Evolutionary conservation across 176 grass and related monocot genomes (phyloP).

Genomic region (Triticum dicoccoides): DNA sequence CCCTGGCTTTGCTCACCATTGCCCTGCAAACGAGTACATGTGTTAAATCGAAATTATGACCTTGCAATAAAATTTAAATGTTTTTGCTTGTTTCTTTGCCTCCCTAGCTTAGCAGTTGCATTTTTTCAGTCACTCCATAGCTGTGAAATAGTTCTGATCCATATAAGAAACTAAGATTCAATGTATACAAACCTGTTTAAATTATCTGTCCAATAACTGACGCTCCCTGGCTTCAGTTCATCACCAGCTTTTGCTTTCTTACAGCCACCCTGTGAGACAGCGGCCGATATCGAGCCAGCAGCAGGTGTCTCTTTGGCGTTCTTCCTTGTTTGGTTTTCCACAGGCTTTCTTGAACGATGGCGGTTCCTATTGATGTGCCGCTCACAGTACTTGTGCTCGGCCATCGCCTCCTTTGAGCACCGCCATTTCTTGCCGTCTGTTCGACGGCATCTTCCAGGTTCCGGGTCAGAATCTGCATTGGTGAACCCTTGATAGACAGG

Average conservation of each 20-base stretch:
- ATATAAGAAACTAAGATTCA: background rate
- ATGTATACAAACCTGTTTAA: constrained; percentile 38
- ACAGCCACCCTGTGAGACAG: constrained; percentile 34
- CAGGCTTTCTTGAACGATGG: constrained; percentile 99
- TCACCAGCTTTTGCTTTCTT: constrained; percentile 48
- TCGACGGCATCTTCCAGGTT: constrained; percentile 93
- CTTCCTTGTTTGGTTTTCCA: constrained; percentile 79
- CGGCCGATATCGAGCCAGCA: constrained; percentile 18
- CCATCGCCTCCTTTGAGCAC: constrained; percentile 81
- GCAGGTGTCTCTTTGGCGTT: constrained; percentile 33
- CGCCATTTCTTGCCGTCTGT: constrained; percentile 99
- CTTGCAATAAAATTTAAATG: background rate
- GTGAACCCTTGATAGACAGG: constrained; percentile 56
- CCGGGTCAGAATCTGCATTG: constrained; percentile 64
- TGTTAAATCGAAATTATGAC: background rate
- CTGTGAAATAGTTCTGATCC: background rate
- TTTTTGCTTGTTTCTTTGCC: background rate
- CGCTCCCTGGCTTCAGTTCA: constrained; percentile 25
- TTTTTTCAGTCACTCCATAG: background rate
- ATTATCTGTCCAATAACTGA: constrained; percentile 42
- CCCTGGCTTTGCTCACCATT: constrained; percentile 48
- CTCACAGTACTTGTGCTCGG: constrained; percentile 98
- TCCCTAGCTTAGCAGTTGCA: background rate
- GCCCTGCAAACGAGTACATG: constrained; percentile 42
- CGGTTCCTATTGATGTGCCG: constrained; percentile 95